phyloP scores from a whole-genome alignment of 129 eudicot species.

The Centaurea solstitialis region DNA sequence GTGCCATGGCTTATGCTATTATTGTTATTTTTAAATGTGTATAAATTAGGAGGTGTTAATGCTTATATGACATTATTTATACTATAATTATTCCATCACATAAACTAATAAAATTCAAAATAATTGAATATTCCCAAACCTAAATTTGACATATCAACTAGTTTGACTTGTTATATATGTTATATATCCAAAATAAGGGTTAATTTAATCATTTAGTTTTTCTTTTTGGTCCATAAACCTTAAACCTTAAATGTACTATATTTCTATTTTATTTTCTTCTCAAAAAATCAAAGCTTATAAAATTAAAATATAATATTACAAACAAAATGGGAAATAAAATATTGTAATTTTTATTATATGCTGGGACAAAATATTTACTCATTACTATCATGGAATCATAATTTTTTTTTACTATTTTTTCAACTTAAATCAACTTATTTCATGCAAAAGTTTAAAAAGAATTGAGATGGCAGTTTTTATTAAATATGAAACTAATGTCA shows the following conservation, averaged over 20 bases:
- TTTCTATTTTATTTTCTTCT: not conserved
- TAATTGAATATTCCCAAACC: not conserved
- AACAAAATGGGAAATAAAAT: not conserved
- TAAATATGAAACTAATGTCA: not conserved
- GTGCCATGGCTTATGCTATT: constrained; percentile 20
- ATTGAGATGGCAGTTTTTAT: not conserved
- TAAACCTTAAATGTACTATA: no score
- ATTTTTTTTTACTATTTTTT: no score
- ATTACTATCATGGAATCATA: no score
- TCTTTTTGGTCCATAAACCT: not conserved
- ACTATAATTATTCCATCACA: constrained; percentile 15
- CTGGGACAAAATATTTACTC: no score
- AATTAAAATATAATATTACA: not conserved
- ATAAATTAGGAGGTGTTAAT: not conserved
- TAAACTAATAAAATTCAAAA: not conserved
- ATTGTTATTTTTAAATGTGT: constrained; percentile 1
- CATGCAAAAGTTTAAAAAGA: no score
- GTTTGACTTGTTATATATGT: not conserved
- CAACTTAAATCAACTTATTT: not conserved
- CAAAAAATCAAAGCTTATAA: not conserved
- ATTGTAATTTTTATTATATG: no score
- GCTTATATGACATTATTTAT: not conserved
- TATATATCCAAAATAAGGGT: not conserved
- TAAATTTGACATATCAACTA: not conserved
- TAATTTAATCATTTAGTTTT: not conserved